Evolutionary conservation across 2,329 filamentous ascomycete genomes (phyloP), one percentile per base, ranked within the genome.

Genomic region (Monilinia aucupariae): DNA sequence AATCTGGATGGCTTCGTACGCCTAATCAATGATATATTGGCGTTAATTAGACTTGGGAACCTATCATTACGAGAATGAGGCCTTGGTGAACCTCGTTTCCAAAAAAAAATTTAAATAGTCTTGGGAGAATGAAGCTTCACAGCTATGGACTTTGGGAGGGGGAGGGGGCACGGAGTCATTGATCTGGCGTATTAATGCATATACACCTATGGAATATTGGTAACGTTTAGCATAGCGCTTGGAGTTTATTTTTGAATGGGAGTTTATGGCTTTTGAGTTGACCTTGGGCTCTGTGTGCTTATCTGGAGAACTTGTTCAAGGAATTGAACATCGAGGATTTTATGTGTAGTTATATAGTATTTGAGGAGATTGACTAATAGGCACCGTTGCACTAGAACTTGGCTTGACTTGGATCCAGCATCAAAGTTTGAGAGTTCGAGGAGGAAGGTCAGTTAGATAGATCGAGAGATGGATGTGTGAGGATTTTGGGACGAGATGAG

Each of bases 11-110:
- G 63, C 59, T 63, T 32, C 47, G 37, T 34, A 4, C 17, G 37
- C 49, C 34, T 32, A 54, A 43, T 20, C 47, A 47, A 10, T 48
- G 45, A 48, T 48, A 8, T 12, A 34, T 34, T 30, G 9, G 22
- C 10, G 3, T 5, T 39, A 20, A 17, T n/a, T 50, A 20, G 45
- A 7, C 25, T 51, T n/a, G 32, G 6, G 52, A 59, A 41, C 10
- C 58, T 59, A 56, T 34, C 43, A 54, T 17, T 22, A 50, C 27
- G 27, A 34, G 25, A 39, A 52, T 54, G 52, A 45, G 52, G 27
- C 56, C 45, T 59, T 59, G 47, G 59, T 51, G 64, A 52, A 56
- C 30, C n/a, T 58, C 22, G 22, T 59, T 52, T 32, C n/a, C n/a
- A n/a, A n/a, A n/a, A n/a, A n/a, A n/a, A n/a, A 25, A 59, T 59